Evolutionary conservation across 805 yeast genomes (phyloP).

Genomic region (Pichia nakasei): DNA sequence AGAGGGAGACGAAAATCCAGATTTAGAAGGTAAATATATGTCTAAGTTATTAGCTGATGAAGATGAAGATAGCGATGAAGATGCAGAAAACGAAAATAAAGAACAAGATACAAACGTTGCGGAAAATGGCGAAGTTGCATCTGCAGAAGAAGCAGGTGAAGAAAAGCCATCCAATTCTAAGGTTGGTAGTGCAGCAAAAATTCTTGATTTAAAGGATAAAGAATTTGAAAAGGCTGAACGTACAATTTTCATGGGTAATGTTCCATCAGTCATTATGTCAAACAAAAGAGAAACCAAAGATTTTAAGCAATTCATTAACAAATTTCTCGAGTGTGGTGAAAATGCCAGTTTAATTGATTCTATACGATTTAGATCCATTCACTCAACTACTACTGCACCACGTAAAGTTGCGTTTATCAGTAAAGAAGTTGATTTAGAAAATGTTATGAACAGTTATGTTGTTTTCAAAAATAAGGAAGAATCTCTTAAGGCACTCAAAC

Average conservation of each 20-base stretch:
- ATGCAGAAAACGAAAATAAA: constrained; percentile 12
- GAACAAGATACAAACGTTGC: constrained; percentile 3
- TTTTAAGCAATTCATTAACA: constrained; percentile 55
- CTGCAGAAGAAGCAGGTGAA: constrained; percentile 10
- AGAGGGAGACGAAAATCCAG: constrained; percentile 14
- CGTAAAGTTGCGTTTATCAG: constrained; percentile 85
- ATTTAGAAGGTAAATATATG: constrained; percentile 11
- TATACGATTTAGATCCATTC: constrained; percentile 84
- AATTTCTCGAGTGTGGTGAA: constrained; percentile 16
- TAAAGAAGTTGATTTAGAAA: constrained; percentile 70
- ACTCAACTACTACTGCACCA: constrained; percentile 80
- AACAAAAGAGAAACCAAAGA: constrained; percentile 50
- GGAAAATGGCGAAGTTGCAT: constrained; percentile 15
- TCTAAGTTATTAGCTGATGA: constrained; percentile 20
- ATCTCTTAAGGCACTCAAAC: constrained; percentile 35
- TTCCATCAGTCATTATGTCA: constrained; percentile 55
- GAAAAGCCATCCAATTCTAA: constrained; percentile 18
- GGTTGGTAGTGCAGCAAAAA: constrained; percentile 32
- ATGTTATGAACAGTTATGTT: constrained; percentile 80
- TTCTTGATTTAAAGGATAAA: constrained; percentile 52
- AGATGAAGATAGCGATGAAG: constrained; percentile 20
- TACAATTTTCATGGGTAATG: constrained; percentile 84
- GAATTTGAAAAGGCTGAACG: constrained; percentile 77
- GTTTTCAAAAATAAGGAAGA: constrained; percentile 55
- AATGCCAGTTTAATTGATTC: constrained; percentile 41